Evolutionary conservation across 2,329 filamentous ascomycete genomes (phyloP).

Genomic region (Fusarium sp.): DNA sequence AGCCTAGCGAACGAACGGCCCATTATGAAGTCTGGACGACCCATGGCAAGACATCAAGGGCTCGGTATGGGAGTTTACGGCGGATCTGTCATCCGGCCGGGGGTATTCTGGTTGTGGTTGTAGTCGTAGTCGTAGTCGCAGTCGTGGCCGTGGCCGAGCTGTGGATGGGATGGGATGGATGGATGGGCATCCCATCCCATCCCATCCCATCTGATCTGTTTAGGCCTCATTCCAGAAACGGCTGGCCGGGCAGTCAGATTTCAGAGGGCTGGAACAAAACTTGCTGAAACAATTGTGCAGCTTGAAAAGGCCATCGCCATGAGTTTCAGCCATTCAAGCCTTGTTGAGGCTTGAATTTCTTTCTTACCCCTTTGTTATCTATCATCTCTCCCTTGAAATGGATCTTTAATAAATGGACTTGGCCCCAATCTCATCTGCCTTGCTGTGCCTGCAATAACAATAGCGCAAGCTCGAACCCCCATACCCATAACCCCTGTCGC

Average conservation of each 20-base stretch:
- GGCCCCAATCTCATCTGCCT: slow-evolving; percentile 35
- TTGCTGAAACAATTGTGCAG: slow-evolving; percentile 14
- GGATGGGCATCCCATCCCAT: neutral
- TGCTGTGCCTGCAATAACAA: slow-evolving; percentile 39
- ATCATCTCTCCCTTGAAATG: slow-evolving; percentile 17
- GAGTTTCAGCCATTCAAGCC: slow-evolving; percentile 5
- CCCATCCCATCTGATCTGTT: slow-evolving; percentile 27
- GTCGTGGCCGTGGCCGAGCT: slow-evolving; percentile 22
- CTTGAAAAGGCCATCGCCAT: slow-evolving; percentile 2
- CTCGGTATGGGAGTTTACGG: slow-evolving; percentile 40
- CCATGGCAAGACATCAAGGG: slow-evolving; percentile 38
- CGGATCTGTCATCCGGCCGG: slow-evolving; percentile 42
- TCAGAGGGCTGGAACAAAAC: slow-evolving; percentile 8
- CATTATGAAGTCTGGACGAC: slow-evolving; percentile 35
- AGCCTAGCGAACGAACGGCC: slow-evolving; percentile 39
- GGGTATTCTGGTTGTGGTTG: slow-evolving; percentile 6
- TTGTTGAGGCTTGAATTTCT: neutral
- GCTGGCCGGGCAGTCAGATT: slow-evolving; percentile 18
- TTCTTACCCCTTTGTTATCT: slow-evolving; percentile 18
- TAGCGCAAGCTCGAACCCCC: slow-evolving; percentile 36
- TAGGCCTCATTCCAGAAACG: slow-evolving; percentile 25
- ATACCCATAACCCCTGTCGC: slow-evolving; percentile 28
- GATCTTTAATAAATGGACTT: slow-evolving; percentile 34
- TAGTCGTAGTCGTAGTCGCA: neutral
- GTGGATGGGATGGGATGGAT: slow-evolving; percentile 26